These are phyloP conservation scores for Alnus rubra DNA, from an alignment of 306 rosid species.

Conservation along the genomic window DNA sequence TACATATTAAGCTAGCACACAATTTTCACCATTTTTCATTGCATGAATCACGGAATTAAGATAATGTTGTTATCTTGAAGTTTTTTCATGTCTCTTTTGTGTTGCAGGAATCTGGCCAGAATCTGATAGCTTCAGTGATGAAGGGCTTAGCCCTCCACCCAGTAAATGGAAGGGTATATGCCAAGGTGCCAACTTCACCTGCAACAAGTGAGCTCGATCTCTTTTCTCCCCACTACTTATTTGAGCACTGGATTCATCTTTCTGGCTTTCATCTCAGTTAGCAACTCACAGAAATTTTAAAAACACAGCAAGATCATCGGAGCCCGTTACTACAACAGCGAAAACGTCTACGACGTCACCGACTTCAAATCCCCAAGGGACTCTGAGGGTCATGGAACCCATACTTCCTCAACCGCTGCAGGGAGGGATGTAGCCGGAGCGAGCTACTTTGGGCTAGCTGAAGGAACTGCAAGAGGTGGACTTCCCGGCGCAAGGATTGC, in stretches of 20 bases:
- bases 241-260: not conserved
- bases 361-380: slow-evolving; percentile 42
- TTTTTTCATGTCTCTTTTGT: not conserved
- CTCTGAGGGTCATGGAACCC: slow-evolving; percentile 35
- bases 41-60: too few relatives aligned
- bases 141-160: slow-evolving; percentile 30
- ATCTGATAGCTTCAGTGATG: slow-evolving; percentile 36
- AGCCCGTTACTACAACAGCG: slow-evolving; percentile 27
- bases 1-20: too few relatives aligned
- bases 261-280: not conserved
- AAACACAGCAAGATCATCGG: slow-evolving; percentile 37
- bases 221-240: not conserved
- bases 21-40: not conserved
- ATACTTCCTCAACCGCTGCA: slow-evolving; percentile 39
- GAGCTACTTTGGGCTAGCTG: slow-evolving; percentile 33
- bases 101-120: slow-evolving; percentile 47
- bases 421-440: slow-evolving; percentile 32
- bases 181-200: slow-evolving; percentile 33
- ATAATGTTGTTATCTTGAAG: not conserved
- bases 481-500: slow-evolving; percentile 36
- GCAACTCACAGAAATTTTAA: not conserved
- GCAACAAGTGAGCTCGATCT: slow-evolving; percentile 38
- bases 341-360: not conserved
- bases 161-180: slow-evolving; percentile 43
- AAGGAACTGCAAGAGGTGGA: slow-evolving; percentile 36